Base-by-base conservation (phyloP, 2,329 filamentous ascomycete species). In the Trichothecium roseum region DNA sequence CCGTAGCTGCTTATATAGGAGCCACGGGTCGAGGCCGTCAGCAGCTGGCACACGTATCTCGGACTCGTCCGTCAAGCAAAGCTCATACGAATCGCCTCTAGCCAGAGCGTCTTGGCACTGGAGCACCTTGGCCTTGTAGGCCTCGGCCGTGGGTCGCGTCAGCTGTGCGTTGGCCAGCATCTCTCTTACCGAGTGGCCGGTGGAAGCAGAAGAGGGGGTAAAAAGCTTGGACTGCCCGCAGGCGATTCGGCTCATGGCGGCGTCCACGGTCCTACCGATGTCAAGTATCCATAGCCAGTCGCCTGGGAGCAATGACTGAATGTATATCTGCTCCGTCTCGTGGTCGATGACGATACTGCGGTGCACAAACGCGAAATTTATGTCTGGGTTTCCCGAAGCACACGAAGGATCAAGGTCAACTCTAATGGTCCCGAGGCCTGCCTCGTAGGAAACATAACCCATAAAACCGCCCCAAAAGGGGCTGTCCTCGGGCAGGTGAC, bases 41-140 rank as follows among this genome's bases (percentile, higher is more conserved):
- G 29, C 24, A 32, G 44, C 41, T 0, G 61, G 56, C 3, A 60
- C 60, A 15, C 53, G 68, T 44, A 91, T 72, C 26, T 66, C 69
- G 9, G 42, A 42, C 32, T 44, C 34, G 24, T 37, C 34, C 4
- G 42, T 44, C 17, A 44, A 32, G 30, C 42, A 44, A 8, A 44
- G 40, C 37, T 44, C 42, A 28, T 44, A 44, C 2, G 42, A 44
- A 32, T 44, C 37, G 13, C 42, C 42, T 3, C 31, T 31, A 2
- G 37, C 37, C 7, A 44, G 36, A n/a, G 29, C 35, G 6, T 28
- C 29, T 28, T 44, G 42, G 34, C 42, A 42, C 10, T 28, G 35
- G 4, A 38, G 40, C 3, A 44, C 42, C 18, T 44, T 44, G 28
- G 28, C 30, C 15, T 37, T 26, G 36, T 44, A 44, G 15, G 22